These are phyloP conservation scores for Oidiodendron maius DNA, from an alignment of 495 filamentous ascomycete genomes.

Conservation along the genomic window DNA sequence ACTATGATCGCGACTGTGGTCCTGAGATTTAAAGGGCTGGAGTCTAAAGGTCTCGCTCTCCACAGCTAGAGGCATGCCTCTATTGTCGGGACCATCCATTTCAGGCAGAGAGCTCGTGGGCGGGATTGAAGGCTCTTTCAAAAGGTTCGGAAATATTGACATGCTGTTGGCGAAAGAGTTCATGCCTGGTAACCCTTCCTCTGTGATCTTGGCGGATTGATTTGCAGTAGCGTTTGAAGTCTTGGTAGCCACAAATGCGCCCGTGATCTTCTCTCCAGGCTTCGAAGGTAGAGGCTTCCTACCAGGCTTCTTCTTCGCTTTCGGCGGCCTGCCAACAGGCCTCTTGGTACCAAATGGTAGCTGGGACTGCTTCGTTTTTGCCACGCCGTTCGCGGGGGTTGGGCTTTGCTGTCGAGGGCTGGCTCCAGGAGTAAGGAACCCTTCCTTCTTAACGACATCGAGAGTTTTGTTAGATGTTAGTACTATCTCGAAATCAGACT, in stretches of 20 bases:
- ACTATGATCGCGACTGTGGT: background rate
- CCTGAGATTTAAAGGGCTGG: background rate
- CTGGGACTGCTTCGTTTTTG: conserved; percentile 21
- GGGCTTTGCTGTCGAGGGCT: conserved; percentile 47
- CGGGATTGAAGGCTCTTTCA: conserved; percentile 18
- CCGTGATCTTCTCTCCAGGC: conserved; percentile 19
- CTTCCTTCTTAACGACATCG: conserved; percentile 22
- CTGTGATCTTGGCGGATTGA: conserved; percentile 23
- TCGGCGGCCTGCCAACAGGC: conserved; percentile 7
- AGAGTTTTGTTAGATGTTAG: conserved; percentile 19
- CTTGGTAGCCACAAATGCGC: conserved; percentile 13
- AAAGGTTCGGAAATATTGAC: conserved; percentile 2
- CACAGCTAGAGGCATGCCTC: conserved; percentile 16
- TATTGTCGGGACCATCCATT: conserved; percentile 37
- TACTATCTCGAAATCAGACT: conserved; percentile 22
- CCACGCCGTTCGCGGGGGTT: conserved; percentile 27
- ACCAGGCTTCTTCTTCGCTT: conserved; percentile 17
- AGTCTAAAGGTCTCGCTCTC: background rate
- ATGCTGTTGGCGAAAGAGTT: background rate
- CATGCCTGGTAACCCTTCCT: conserved; percentile 6
- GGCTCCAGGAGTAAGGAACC: conserved; percentile 60
- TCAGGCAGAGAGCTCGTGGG: conserved; percentile 36
- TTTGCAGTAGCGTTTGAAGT: conserved; percentile 25
- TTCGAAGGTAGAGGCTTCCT: conserved; percentile 16
- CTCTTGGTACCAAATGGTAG: conserved; percentile 20